These are phyloP conservation scores for Aspergillus tanneri DNA, from an alignment of 2,329 filamentous ascomycete genomes.

Conservation along the genomic window DNA sequence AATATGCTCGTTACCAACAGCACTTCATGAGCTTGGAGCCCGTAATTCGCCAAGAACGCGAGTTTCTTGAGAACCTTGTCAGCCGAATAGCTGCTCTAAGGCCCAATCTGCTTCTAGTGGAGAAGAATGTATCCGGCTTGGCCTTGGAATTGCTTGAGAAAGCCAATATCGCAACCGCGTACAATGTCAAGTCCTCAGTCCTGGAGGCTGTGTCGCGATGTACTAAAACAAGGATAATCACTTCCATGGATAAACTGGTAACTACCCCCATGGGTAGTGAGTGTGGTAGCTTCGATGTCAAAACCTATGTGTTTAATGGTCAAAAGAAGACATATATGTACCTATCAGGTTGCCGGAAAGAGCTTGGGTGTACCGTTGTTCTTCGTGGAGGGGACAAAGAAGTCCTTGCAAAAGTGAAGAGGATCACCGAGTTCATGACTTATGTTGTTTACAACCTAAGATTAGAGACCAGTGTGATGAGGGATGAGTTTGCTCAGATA, in stretches of 20 bases:
- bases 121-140: constrained; percentile 87
- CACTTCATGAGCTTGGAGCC: constrained; percentile 98
- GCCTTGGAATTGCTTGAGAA: constrained; percentile 85
- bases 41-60: constrained; percentile 92
- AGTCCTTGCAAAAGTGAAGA: constrained; percentile 76
- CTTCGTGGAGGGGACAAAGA: constrained; percentile 75
- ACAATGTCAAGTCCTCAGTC: constrained; percentile 95
- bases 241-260: constrained; percentile 90
- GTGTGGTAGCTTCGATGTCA: constrained; percentile 87
- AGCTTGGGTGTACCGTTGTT: constrained; percentile 92
- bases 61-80: constrained; percentile 88
- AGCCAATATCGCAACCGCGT: constrained; percentile 86
- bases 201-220: constrained; percentile 92
- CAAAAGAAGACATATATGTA: constrained; percentile 95
- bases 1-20: constrained; percentile 88
- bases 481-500: constrained; percentile 86
- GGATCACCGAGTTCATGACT: constrained; percentile 96
- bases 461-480: constrained; percentile 88
- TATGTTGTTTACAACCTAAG: constrained; percentile 98
- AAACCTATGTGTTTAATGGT: constrained; percentile 84
- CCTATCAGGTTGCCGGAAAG: constrained; percentile 82
- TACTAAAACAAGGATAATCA: constrained; percentile 87
- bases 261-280: constrained; percentile 72
- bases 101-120: constrained; percentile 84
- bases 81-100: constrained; percentile 83